Base-by-base conservation (phyloP, 352 stramenopile species). In the Phytophthora chlamydospora region DNA sequence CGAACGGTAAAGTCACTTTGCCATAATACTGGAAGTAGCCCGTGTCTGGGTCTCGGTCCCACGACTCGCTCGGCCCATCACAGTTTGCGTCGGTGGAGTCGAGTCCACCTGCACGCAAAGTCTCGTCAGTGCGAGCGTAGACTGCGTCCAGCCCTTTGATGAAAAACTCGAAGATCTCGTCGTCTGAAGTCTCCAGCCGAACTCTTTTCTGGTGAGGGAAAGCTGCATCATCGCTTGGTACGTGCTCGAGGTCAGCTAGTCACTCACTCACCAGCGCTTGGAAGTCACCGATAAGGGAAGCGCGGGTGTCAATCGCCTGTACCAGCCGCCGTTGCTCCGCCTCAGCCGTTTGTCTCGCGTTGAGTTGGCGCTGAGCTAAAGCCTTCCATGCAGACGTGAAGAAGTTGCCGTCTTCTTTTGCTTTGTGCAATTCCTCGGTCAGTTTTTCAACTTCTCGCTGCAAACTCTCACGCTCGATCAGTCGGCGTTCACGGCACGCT, bases 261-360 rank as follows among this genome's bases (percentile, higher is more conserved):
- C 33, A 3, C 21, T 19, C 41, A 34, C 21, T 38, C 31, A 57
- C 10, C 14, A 62, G 32, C 3, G 19, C 21, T 3, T 36, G 29
- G 9, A 67, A 71, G 24, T 33, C 4, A 11, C 58, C 9, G 1
- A 71, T 21, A 21, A 66, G 8, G 6, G 38, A 31, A 10, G 36
- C 32, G 0, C n/a, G 42, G 19, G 10, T 11, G 8, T 48, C 19
- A 12, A 66, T 52, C 19, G 56, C 40, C n/a, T 19, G 1, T 36
- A 16, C 24, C 13, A 71, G 34, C 14, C 11, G 48, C 1, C 34
- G 32, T 21, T 66, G 62, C 21, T 67, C 32, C 8, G 4, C 27
- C 31, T 71, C 62, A n/a, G 57, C 36, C 4, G 6, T 39, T 27
- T 47, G 36, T 31, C 62, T 35, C 6, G 44, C 62, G 31, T 32